These are phyloP conservation scores for Zygoascus biomembranicola DNA, from an alignment of 805 yeast species.

Conservation along the genomic window DNA sequence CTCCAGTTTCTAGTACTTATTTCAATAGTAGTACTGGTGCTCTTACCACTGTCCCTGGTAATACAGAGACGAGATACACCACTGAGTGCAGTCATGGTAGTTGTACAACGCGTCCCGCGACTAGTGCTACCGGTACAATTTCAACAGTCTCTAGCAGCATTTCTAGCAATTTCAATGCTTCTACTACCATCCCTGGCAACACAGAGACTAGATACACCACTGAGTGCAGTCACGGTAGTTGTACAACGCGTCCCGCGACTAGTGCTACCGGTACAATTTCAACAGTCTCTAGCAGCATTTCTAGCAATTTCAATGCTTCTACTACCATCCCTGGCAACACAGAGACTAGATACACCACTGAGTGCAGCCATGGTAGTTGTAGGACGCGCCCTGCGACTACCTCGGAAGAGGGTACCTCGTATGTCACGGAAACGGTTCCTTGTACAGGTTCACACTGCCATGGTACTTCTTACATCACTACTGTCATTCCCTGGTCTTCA, in stretches of 20 bases:
- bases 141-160: background rate
- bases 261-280: background rate
- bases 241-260: slow-evolving; percentile 1
- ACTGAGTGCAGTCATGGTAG: background rate
- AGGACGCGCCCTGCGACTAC: slow-evolving; percentile 1
- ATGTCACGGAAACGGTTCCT: slow-evolving; percentile 4
- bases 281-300: background rate
- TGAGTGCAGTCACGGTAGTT: background rate
- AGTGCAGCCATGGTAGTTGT: background rate
- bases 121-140: background rate
- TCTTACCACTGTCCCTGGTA: background rate
- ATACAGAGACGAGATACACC: background rate
- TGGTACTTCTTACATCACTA: background rate
- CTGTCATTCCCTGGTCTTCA: background rate
- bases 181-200: background rate
- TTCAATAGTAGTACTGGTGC: background rate
- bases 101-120: slow-evolving; percentile 1
- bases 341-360: background rate
- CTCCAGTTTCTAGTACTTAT: background rate
- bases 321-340: background rate
- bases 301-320: background rate
- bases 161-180: background rate
- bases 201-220: background rate
- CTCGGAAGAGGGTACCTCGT: background rate
- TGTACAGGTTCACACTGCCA: slow-evolving; percentile 2